Conservation (phyloP, 768 basidiomycete genomes). For the Suillus subaureus region DNA sequence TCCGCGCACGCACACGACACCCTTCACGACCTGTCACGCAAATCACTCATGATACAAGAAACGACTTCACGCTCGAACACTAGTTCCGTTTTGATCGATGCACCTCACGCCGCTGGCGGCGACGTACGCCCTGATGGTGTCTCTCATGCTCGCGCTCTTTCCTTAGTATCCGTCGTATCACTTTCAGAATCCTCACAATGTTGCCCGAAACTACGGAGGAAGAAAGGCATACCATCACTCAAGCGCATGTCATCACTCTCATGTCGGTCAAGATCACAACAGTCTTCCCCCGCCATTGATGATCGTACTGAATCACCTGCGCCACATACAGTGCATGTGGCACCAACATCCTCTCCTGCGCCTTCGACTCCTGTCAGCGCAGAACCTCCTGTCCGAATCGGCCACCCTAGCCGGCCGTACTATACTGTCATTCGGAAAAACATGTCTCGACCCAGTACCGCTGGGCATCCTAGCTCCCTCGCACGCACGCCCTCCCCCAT, state of each 20-base stretch:
- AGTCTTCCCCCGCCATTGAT: constrained; percentile 24
- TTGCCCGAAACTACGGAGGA: constrained; percentile 40
- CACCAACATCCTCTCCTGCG: constrained; percentile 22
- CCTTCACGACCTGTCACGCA: constrained; percentile 8
- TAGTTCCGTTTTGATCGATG: constrained; percentile 25
- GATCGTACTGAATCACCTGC: constrained; percentile 19
- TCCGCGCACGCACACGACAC: constrained; percentile 19
- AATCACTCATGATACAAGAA: constrained; percentile 15
- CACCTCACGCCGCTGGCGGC: constrained; percentile 23
- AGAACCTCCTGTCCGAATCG: constrained; percentile 40
- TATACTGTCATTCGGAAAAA: constrained; percentile 56
- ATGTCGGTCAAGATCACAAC: constrained; percentile 22
- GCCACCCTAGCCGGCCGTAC: constrained; percentile 55
- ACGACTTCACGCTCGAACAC: constrained; percentile 10
- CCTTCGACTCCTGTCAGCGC: constrained; percentile 24
- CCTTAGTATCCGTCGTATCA: constrained; percentile 22
- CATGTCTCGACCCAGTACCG: constrained; percentile 44
- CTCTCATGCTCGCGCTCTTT: constrained; percentile 18
- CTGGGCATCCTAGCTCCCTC: constrained; percentile 27
- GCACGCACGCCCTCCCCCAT: constrained; percentile 31
- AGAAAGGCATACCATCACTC: constrained; percentile 37
- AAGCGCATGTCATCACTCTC: constrained; percentile 30
- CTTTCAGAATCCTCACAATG: constrained; percentile 23
- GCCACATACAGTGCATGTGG: constrained; percentile 17
- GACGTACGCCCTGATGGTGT: constrained; percentile 18